These are phyloP conservation scores for Ophiostoma pallidulum DNA, from an alignment of 2,329 filamentous ascomycete species.

Conservation along the genomic window DNA sequence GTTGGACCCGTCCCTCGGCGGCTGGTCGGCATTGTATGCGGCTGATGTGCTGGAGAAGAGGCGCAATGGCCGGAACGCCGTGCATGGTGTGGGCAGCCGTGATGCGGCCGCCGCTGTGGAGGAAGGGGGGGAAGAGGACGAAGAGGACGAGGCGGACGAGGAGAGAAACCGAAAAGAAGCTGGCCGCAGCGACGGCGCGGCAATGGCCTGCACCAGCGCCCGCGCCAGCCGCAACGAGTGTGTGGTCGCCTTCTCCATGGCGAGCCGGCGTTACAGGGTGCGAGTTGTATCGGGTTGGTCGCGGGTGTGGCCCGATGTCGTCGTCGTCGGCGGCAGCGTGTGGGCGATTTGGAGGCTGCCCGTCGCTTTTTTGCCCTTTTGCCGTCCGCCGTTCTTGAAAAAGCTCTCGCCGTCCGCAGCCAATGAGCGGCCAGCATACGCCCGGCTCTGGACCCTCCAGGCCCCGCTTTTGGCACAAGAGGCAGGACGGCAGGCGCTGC, in stretches of 20 bases:
- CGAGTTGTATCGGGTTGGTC: background rate
- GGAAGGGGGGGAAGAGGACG: background rate
- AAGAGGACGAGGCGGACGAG: background rate
- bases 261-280: background rate
- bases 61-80: background rate
- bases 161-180: no score
- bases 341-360: background rate
- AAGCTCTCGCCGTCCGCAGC: conserved; percentile 2
- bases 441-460: background rate
- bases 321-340: no score
- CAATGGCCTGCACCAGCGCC: conserved; percentile 28
- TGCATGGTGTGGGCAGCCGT: conserved; percentile 2
- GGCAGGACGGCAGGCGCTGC: no score
- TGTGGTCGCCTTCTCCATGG: conserved; percentile 35
- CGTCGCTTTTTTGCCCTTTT: background rate
- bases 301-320: background rate
- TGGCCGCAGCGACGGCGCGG: conserved; percentile 1
- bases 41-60: conserved; percentile 10
- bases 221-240: conserved; percentile 35
- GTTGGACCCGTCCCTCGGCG: background rate
- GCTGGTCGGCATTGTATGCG: background rate
- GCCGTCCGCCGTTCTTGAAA: background rate
- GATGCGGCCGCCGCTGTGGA: conserved; percentile 1
- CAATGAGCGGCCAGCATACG: conserved; percentile 4
- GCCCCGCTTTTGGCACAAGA: background rate